Conservation (phyloP, 1,139 yeast species). For the Diutina ranongensis region DNA sequence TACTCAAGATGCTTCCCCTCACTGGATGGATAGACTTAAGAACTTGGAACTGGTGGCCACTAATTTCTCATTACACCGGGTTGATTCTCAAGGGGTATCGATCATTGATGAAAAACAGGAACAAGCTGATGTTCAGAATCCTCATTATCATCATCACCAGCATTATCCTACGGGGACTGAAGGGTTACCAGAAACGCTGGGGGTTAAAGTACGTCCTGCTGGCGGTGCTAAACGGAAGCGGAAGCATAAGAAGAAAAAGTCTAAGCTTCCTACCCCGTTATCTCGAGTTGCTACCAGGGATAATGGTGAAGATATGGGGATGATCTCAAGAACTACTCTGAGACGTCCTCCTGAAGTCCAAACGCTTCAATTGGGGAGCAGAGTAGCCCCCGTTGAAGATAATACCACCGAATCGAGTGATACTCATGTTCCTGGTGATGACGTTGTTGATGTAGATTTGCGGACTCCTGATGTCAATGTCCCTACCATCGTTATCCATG, state of each 20-base stretch:
- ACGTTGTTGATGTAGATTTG: background rate
- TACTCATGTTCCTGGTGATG: background rate
- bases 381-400: slow-evolving; percentile 9
- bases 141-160: background rate
- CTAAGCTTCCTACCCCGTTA: slow-evolving; percentile 8
- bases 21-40: slow-evolving; percentile 86
- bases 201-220: slow-evolving; percentile 63
- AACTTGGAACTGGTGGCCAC: slow-evolving; percentile 61
- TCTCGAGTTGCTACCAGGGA: background rate
- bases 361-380: slow-evolving; percentile 30
- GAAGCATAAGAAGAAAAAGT: slow-evolving; percentile 27
- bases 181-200: slow-evolving; percentile 40
- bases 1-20: slow-evolving; percentile 43
- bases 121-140: slow-evolving; percentile 4
- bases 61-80: slow-evolving; percentile 69
- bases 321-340: slow-evolving; percentile 9
- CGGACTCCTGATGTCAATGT: background rate
- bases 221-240: slow-evolving; percentile 58
- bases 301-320: background rate
- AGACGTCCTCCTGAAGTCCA: slow-evolving; percentile 31
- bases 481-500: background rate
- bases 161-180: no score
- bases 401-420: background rate
- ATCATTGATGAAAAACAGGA: slow-evolving; percentile 12
- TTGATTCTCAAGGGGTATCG: slow-evolving; percentile 39